These are phyloP conservation scores for Lentinula sp. DNA, from an alignment of 768 basidiomycete species.

Conservation along the genomic window DNA sequence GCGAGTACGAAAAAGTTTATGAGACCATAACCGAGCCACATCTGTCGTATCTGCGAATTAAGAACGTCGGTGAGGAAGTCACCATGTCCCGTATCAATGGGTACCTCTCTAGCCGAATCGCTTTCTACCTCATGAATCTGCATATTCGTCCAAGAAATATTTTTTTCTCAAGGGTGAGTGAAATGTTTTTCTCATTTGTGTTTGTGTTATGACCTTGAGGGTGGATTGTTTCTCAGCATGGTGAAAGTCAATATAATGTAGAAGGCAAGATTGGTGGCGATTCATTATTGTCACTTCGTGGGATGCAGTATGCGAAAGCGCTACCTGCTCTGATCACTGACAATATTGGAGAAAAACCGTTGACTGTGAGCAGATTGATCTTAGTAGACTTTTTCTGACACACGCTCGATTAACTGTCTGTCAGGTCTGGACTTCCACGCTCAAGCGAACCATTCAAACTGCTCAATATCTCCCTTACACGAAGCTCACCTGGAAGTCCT, in stretches of 20 bases:
- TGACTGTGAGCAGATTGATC: slow-evolving; percentile 55
- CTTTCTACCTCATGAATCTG: slow-evolving; percentile 97
- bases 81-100: slow-evolving; percentile 84
- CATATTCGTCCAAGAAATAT: slow-evolving; percentile 96
- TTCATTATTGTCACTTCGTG: slow-evolving; percentile 76
- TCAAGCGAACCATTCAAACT: slow-evolving; percentile 90
- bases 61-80: slow-evolving; percentile 89
- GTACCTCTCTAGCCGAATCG: slow-evolving; percentile 94
- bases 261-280: slow-evolving; percentile 99
- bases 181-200: slow-evolving; percentile 6
- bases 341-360: slow-evolving; percentile 81
- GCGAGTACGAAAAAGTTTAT: slow-evolving; percentile 91
- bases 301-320: slow-evolving; percentile 78
- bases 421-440: slow-evolving; percentile 98
- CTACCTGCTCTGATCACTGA: slow-evolving; percentile 84
- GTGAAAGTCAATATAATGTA: slow-evolving; percentile 95
- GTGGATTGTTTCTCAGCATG: slow-evolving; percentile 59
- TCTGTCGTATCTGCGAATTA: slow-evolving; percentile 85
- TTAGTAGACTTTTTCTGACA: background rate
- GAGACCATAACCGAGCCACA: slow-evolving; percentile 91
- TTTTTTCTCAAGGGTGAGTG: slow-evolving; percentile 84
- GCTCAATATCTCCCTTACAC: slow-evolving; percentile 75
- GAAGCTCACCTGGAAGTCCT: slow-evolving; percentile 96
- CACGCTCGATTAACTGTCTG: background rate
- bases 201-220: background rate